Conservation (phyloP, 495 filamentous ascomycete species). For the Xylaria nigripes region DNA sequence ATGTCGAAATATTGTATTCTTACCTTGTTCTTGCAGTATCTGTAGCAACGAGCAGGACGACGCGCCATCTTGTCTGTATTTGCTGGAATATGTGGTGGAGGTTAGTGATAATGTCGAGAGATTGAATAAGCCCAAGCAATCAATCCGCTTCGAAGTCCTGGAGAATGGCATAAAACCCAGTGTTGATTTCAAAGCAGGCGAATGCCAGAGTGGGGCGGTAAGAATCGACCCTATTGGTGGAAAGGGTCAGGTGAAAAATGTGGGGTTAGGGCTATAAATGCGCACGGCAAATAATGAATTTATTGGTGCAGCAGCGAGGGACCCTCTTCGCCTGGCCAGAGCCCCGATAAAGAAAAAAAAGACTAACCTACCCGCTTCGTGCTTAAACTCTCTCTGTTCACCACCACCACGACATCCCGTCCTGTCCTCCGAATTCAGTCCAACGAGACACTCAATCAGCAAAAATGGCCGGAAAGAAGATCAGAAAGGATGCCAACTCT, state of each 20-base stretch:
- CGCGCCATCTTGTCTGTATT: slow-evolving; percentile 87
- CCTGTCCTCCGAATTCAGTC: slow-evolving; percentile 3
- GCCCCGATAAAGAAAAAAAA: neutral
- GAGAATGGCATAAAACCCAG: slow-evolving; percentile 21
- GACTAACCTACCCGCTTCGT: neutral
- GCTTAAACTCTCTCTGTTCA: slow-evolving; percentile 17
- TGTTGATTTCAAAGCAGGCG: slow-evolving; percentile 39
- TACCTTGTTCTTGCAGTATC: slow-evolving; percentile 99
- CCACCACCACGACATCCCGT: slow-evolving; percentile 2
- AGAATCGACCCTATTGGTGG: slow-evolving; percentile 15
- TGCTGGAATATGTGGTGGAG: slow-evolving; percentile 41
- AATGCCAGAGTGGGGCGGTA: slow-evolving; percentile 22
- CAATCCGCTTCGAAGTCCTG: slow-evolving; percentile 18
- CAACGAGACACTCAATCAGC: slow-evolving; percentile 4
- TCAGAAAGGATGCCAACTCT: slow-evolving; percentile 84
- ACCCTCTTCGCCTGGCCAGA: neutral
- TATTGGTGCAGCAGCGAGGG: slow-evolving; percentile 2
- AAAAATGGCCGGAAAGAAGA: slow-evolving; percentile 55
- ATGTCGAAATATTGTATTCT: slow-evolving; percentile 20
- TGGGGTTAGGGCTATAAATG: slow-evolving; percentile 39
- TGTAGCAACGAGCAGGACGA: slow-evolving; percentile 97
- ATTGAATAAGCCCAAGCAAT: slow-evolving; percentile 19
- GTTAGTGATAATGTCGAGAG: slow-evolving; percentile 27
- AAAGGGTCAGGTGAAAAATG: slow-evolving; percentile 11
- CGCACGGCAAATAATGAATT: slow-evolving; percentile 17